Percentiles rank a stretch among this genome's conserved stretches.
These are phyloP conservation scores for Nannizzia gypsea DNA, from an alignment of 2,329 filamentous ascomycete genomes.

Conservation along the genomic window DNA sequence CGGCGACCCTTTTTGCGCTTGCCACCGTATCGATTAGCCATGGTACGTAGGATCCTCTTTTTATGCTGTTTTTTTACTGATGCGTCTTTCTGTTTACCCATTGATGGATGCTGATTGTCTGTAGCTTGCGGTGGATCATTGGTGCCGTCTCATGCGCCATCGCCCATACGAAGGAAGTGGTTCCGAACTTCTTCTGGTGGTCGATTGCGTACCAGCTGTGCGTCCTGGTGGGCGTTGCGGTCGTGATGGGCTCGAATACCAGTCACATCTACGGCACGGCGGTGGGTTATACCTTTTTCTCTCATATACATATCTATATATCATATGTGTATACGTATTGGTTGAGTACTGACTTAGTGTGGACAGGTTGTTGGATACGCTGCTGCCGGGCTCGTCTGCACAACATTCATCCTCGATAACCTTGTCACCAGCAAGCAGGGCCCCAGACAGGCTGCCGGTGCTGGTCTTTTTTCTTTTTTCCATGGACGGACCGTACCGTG, in stretches of 20 bases:
- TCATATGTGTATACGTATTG: no score
- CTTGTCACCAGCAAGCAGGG: conserved; percentile 68
- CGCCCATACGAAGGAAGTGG: conserved; percentile 46
- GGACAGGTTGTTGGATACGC: conserved; percentile 70
- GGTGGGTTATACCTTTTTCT: conserved; percentile 33
- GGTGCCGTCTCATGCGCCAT: conserved; percentile 79
- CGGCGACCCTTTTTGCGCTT: conserved; percentile 89
- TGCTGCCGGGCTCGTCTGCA: conserved; percentile 68
- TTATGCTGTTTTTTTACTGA: neutral
- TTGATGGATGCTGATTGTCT: neutral
- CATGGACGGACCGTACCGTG: no score
- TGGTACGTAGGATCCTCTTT: conserved; percentile 47
- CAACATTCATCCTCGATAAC: conserved; percentile 73
- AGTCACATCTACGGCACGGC: conserved; percentile 85
- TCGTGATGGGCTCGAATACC: conserved; percentile 74
- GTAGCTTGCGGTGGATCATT: conserved; percentile 87
- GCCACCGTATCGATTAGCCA: conserved; percentile 84
- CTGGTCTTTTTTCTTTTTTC: no score
- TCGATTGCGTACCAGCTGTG: conserved; percentile 74
- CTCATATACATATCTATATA: no score
- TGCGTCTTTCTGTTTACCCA: neutral
- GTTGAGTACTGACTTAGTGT: conserved; percentile 10
- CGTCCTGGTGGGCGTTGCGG: conserved; percentile 64
- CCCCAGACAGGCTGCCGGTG: conserved; percentile 67
- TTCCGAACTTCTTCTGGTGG: conserved; percentile 91